Conservation (phyloP, 805 yeast species). For the Wickerhamomyces bovis region DNA sequence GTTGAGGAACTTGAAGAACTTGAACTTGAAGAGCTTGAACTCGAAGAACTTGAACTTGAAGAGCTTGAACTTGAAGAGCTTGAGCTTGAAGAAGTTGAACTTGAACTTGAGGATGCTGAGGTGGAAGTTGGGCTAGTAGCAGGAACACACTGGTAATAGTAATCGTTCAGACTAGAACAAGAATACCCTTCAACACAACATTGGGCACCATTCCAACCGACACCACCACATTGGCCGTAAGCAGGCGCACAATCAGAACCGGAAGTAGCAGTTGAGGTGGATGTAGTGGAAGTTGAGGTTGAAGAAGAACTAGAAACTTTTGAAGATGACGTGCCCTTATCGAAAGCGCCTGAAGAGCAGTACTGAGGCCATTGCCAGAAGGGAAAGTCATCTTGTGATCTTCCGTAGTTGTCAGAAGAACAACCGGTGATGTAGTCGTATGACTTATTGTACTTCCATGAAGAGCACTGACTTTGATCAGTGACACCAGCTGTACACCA, state of each 20-base stretch:
- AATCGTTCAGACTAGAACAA: conserved; percentile 9
- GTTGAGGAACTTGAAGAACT: not conserved
- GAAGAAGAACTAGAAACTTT: not conserved
- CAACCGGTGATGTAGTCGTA: conserved; percentile 22
- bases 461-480: conserved; percentile 14
- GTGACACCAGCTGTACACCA: conserved; percentile 13
- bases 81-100: not conserved
- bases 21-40: conserved; percentile 1
- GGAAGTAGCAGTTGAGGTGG: not conserved
- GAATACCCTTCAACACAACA: conserved; percentile 10
- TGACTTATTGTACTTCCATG: conserved; percentile 16
- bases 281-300: not conserved
- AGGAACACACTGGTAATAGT: conserved; percentile 12
- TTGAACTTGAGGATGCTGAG: not conserved
- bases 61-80: too few species aligned
- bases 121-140: not conserved
- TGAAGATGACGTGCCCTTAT: conserved; percentile 1
- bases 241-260: not conserved
- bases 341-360: not conserved
- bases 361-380: conserved; percentile 16
- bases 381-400: conserved; percentile 18
- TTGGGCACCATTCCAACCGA: conserved; percentile 5
- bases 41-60: not conserved
- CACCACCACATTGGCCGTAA: conserved; percentile 19
- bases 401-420: conserved; percentile 16